Conservation (phyloP, 208 protist species). For the Endotrypanum monterogeii region DNA sequence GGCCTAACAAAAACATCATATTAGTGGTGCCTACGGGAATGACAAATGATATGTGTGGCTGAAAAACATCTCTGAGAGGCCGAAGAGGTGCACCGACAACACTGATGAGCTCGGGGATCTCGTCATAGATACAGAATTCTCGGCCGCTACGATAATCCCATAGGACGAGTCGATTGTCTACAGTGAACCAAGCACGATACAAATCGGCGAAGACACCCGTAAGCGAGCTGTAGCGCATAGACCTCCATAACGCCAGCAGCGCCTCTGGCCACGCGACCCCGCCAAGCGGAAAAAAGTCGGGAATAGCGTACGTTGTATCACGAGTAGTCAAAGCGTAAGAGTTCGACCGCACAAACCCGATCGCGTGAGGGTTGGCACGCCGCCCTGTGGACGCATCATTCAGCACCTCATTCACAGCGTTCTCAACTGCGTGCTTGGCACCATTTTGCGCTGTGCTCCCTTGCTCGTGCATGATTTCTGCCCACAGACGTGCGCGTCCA, state of each 20-base stretch:
- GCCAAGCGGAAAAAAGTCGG: slow-evolving; percentile 78
- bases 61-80: slow-evolving; percentile 65
- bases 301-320: slow-evolving; percentile 77
- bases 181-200: slow-evolving; percentile 83
- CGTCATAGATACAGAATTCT: slow-evolving; percentile 83
- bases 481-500: background rate
- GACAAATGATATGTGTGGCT: slow-evolving; percentile 79
- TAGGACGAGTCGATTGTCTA: slow-evolving; percentile 83
- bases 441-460: background rate
- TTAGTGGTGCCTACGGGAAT: slow-evolving; percentile 78
- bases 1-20: slow-evolving; percentile 73
- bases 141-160: slow-evolving; percentile 82
- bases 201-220: slow-evolving; percentile 78
- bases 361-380: slow-evolving; percentile 46
- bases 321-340: slow-evolving; percentile 60
- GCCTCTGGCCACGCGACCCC: slow-evolving; percentile 73
- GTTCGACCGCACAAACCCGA: slow-evolving; percentile 64
- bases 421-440: slow-evolving; percentile 43
- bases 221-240: slow-evolving; percentile 66
- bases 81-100: slow-evolving; percentile 66
- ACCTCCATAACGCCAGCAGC: slow-evolving; percentile 67
- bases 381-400: slow-evolving; percentile 34
- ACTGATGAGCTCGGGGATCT: slow-evolving; percentile 86
- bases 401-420: slow-evolving; percentile 60
- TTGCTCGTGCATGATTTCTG: slow-evolving; percentile 1